Conservation (phyloP, 2,329 filamentous ascomycete genomes). For the Apiospora rasikravindrae region DNA sequence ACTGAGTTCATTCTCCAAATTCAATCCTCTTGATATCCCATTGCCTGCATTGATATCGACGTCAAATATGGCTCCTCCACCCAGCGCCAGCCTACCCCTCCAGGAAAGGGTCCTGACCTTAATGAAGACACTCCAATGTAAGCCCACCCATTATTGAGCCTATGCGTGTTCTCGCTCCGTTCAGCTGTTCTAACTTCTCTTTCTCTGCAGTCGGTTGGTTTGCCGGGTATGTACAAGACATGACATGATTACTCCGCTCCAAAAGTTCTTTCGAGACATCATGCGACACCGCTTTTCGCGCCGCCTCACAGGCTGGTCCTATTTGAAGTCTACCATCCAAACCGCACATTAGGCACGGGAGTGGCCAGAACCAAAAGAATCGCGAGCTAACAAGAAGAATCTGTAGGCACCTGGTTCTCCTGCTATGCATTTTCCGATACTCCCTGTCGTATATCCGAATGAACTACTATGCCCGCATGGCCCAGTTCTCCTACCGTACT, state of each 20-base stretch:
- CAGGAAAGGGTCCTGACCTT: constrained; percentile 76
- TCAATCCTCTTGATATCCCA: constrained; percentile 19
- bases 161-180: constrained; percentile 27
- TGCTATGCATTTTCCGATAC: constrained; percentile 84
- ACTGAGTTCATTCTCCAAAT: constrained; percentile 6
- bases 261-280: constrained; percentile 16
- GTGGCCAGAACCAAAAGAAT: not conserved
- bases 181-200: constrained; percentile 40
- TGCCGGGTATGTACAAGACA: constrained; percentile 67
- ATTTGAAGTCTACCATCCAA: not conserved
- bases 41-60: not conserved
- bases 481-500: constrained; percentile 84
- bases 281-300: constrained; percentile 9
- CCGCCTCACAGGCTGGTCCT: not conserved
- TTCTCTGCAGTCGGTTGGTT: constrained; percentile 73
- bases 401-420: constrained; percentile 80
- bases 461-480: constrained; percentile 81
- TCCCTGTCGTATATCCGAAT: constrained; percentile 84
- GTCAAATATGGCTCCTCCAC: constrained; percentile 72
- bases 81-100: constrained; percentile 71
- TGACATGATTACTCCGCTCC: constrained; percentile 12
- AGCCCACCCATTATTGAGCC: constrained; percentile 40
- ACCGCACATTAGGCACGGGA: not conserved
- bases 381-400: not conserved
- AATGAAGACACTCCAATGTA: constrained; percentile 92